phyloP scores from a whole-genome alignment of 129 eudicot species.

The sunflower (Helianthus annuus) region DNA sequence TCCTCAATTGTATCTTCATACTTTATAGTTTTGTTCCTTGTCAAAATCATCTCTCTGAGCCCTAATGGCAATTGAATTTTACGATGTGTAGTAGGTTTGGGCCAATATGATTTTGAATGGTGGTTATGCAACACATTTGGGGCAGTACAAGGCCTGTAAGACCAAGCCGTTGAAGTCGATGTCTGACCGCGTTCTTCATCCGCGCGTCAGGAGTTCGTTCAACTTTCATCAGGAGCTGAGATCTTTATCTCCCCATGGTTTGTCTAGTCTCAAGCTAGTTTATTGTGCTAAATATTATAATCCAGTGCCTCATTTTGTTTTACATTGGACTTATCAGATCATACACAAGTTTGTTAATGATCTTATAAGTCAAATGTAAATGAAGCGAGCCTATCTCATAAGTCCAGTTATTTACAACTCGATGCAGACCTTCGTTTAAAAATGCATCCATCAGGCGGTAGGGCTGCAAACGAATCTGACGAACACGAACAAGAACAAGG shows the following conservation, averaged over 20 bases:
- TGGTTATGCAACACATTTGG: conserved; percentile 29
- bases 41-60: too few species aligned
- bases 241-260: conserved; percentile 41
- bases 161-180: conserved; percentile 40
- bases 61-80: too few species aligned
- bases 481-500: too few species aligned
- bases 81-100: conserved; percentile 26
- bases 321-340: neutral
- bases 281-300: neutral
- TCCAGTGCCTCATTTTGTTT: neutral
- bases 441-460: too few species aligned
- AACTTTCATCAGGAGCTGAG: conserved; percentile 32
- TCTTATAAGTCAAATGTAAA: too few species aligned
- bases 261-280: conserved; percentile 15
- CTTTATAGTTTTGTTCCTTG: too few species aligned
- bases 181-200: conserved; percentile 5
- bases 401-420: too few species aligned
- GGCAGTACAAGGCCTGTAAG: conserved; percentile 30
- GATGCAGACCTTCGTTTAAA: too few species aligned
- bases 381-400: too few species aligned
- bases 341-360: neutral
- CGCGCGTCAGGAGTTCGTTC: conserved; percentile 33
- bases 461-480: too few species aligned
- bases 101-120: conserved; percentile 57
- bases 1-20: too few species aligned